Base-by-base conservation (phyloP, 2,329 filamentous ascomycete genomes). In the Cladosporium phlei region DNA sequence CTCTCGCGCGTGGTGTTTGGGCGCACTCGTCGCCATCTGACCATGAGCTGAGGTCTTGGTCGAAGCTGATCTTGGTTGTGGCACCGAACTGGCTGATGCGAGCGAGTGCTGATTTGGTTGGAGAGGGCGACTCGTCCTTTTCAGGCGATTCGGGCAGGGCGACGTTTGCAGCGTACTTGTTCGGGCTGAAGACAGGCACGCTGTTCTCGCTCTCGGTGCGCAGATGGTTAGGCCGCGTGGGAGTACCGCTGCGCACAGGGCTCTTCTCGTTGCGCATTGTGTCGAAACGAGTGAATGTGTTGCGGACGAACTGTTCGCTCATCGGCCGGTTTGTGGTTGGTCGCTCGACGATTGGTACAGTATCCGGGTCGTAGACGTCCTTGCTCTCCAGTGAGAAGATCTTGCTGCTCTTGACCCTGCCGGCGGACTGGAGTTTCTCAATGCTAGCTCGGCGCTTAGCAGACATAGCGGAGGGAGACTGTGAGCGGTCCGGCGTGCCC, bases 321-420 rank as follows among this genome's bases (percentile, higher is more conserved):
- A 78, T 67, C 4, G 78, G 76, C 17, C 76, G 72, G 35, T 73
- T 75, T 21, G 68, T 84, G 62, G 86, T 81, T 28, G 90, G 88
- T 53, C 89, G 81, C 69, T 97, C 88, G 51, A 95, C 78, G 49
- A 86, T 76, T 35, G 86, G 85, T 46, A 89, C 70, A 55, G 81
- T 80, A 47, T 84, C 78, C 21, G 90, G 88, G 66, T 96, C 88
- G 73, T 96, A 96, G 72, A 94, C 86, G 66, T 89, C 82, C 70
- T 90, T 90, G 63, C 89, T 85, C 69, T 96, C 90, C 46, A 90
- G 85, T 32, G 88, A 89, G 65, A 95, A 88, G 76, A 97, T 96
- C 71, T 85, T 95, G 77, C 91, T 96, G 73, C 95, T 97, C 77
- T 91, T 95, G 60, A 98, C 93, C 51, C 93, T 86, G 46, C 91